Percentiles rank a stretch among this genome's conserved stretches.
Evolutionary conservation across 345 rosid genomes (phyloP).

Genomic region (Eucalyptus pauciflora): DNA sequence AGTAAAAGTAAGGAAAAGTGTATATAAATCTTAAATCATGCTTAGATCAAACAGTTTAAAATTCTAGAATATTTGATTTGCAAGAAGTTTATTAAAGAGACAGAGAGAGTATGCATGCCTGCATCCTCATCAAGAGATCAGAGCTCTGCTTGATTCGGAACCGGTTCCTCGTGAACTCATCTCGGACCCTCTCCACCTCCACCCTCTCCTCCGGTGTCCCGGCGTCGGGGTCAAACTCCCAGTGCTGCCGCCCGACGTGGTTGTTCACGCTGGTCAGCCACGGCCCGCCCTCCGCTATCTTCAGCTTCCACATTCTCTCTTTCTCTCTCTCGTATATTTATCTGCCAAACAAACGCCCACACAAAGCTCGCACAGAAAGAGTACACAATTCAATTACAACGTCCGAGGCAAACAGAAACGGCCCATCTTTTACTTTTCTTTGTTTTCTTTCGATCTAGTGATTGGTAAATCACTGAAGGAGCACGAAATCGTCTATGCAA

Average conservation of each 20-base stretch:
- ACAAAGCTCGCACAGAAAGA: neutral
- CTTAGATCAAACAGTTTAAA: neutral
- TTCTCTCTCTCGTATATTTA: neutral
- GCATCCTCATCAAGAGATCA: conserved; percentile 27
- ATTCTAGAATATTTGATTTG: neutral
- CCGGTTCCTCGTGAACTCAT: conserved; percentile 7
- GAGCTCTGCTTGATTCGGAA: conserved; percentile 17
- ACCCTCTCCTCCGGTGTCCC: conserved; percentile 17
- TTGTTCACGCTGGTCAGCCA: conserved; percentile 13
- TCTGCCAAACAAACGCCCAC: neutral
- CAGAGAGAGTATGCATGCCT: conserved; percentile 7
- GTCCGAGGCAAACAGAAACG: neutral
- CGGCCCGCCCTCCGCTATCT: conserved; percentile 26
- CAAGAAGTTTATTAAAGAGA: neutral
- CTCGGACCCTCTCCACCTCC: conserved; percentile 9
- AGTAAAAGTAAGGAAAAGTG: neutral
- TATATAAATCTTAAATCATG: neutral
- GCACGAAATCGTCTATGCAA: neutral
- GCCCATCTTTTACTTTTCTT: neutral
- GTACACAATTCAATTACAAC: neutral
- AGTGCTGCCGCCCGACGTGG: conserved; percentile 26
- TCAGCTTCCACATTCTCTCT: conserved; percentile 27
- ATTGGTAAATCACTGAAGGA: neutral
- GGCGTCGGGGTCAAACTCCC: conserved; percentile 28
- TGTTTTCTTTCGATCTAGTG: neutral